phyloP scores from a whole-genome alignment of 495 filamentous ascomycete species.

The Neurospora sp. region DNA sequence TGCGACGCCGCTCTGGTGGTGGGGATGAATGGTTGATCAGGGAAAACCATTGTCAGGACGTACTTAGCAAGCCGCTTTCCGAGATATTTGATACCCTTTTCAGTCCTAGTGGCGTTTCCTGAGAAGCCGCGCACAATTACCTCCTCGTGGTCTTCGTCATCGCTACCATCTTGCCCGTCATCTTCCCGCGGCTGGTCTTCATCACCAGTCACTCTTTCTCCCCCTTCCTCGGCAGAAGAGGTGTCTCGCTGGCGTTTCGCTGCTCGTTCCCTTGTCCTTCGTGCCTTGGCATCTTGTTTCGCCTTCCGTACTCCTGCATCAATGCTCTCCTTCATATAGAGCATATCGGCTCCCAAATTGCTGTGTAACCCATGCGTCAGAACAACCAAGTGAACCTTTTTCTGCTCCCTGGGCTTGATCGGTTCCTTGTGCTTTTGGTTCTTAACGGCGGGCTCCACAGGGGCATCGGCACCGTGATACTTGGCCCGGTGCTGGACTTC shows the following conservation, averaged over 20 bases:
- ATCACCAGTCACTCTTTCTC: neutral
- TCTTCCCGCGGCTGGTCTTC: neutral
- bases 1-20: conserved; percentile 44
- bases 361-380: conserved; percentile 93
- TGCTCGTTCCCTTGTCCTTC: conserved; percentile 38
- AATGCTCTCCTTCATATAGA: conserved; percentile 94
- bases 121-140: conserved; percentile 90
- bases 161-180: conserved; percentile 30
- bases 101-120: conserved; percentile 82
- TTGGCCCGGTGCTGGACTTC: conserved; percentile 21
- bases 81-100: conserved; percentile 91
- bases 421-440: conserved; percentile 3
- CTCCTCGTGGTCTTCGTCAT: conserved; percentile 66
- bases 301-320: conserved; percentile 69
- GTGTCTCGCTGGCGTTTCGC: conserved; percentile 16
- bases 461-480: conserved; percentile 13
- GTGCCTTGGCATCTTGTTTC: conserved; percentile 47
- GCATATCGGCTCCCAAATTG: conserved; percentile 95
- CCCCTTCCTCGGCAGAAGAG: conserved; percentile 40
- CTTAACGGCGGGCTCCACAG: conserved; percentile 7
- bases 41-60: conserved; percentile 79
- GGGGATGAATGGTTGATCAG: conserved; percentile 77
- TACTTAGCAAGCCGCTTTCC: conserved; percentile 92
- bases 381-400: conserved; percentile 82
- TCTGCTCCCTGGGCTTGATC: conserved; percentile 34